These are phyloP conservation scores for Ogataea ramenticola DNA, from an alignment of 805 yeast genomes.

Conservation along the genomic window DNA sequence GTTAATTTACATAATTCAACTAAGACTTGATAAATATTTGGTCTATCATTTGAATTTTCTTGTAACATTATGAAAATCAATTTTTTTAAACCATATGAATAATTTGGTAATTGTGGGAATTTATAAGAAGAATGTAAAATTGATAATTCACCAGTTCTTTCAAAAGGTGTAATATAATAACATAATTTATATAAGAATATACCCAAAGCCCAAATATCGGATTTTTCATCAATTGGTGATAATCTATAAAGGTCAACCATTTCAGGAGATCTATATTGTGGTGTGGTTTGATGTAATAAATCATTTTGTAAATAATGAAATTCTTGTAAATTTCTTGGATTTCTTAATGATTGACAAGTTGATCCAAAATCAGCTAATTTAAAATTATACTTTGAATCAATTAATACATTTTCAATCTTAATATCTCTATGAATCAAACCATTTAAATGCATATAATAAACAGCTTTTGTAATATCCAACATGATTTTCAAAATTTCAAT, in stretches of 20 bases:
- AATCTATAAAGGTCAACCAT: conserved; percentile 87
- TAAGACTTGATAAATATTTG: conserved; percentile 78
- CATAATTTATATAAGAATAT: conserved; percentile 84
- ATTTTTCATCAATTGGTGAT: conserved; percentile 80
- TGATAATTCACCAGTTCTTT: conserved; percentile 79
- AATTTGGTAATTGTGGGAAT: conserved; percentile 65
- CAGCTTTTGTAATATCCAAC: conserved; percentile 73
- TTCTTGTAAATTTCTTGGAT: conserved; percentile 70
- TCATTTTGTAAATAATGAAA: conserved; percentile 76
- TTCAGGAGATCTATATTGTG: conserved; percentile 93
- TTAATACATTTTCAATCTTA: conserved; percentile 89
- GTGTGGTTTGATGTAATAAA: conserved; percentile 85
- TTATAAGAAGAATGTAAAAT: conserved; percentile 77
- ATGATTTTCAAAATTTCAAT: conserved; percentile 75
- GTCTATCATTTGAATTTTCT: conserved; percentile 76
- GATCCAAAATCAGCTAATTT: conserved; percentile 95
- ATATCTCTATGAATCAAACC: conserved; percentile 86
- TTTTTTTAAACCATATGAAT: conserved; percentile 64
- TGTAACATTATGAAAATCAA: conserved; percentile 74
- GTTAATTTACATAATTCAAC: conserved; percentile 42
- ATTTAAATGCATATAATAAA: conserved; percentile 76
- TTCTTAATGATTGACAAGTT: conserved; percentile 59
- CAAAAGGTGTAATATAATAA: conserved; percentile 93
- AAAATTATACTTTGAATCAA: conserved; percentile 60
- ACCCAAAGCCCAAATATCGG: conserved; percentile 97